A percentile compares a stretch with the other conserved stretches of the same genome.
Evolutionary conservation across 2,329 filamentous ascomycete species (phyloP).

Genomic region (Periconia sp.): DNA sequence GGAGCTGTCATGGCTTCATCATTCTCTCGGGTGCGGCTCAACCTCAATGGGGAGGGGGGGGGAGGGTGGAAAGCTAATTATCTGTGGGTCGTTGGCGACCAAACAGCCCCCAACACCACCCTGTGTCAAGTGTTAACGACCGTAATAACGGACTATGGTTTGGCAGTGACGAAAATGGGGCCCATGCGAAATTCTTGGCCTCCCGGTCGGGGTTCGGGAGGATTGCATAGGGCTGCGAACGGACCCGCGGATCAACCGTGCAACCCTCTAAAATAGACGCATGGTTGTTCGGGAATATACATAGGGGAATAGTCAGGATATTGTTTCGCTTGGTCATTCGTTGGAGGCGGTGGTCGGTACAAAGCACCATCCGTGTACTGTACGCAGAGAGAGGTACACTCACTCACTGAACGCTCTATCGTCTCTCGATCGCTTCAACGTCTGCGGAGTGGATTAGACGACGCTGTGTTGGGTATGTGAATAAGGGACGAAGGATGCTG

Average conservation of each 20-base stretch:
- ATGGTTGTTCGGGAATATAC: background rate
- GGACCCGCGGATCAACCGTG: background rate
- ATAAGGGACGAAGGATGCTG: too few species aligned
- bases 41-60: too few species aligned
- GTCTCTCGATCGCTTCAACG: too few species aligned
- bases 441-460: too few species aligned
- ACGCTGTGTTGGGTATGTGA: too few species aligned
- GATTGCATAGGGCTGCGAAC: background rate
- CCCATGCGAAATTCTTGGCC: background rate
- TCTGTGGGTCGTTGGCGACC: background rate
- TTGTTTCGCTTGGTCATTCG: background rate
- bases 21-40: background rate
- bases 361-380: too few species aligned
- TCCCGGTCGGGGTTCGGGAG: background rate
- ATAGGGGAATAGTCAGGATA: background rate
- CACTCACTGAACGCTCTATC: too few species aligned
- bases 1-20: background rate
- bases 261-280: background rate
- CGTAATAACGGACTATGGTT: background rate
- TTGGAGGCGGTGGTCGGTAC: background rate
- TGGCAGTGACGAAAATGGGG: background rate
- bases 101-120: background rate
- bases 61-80: background rate
- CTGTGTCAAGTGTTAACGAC: background rate
- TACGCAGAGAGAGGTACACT: too few species aligned